phyloP scores from a whole-genome alignment of 179 eudicot species.

The Patellifolia procumbens region DNA sequence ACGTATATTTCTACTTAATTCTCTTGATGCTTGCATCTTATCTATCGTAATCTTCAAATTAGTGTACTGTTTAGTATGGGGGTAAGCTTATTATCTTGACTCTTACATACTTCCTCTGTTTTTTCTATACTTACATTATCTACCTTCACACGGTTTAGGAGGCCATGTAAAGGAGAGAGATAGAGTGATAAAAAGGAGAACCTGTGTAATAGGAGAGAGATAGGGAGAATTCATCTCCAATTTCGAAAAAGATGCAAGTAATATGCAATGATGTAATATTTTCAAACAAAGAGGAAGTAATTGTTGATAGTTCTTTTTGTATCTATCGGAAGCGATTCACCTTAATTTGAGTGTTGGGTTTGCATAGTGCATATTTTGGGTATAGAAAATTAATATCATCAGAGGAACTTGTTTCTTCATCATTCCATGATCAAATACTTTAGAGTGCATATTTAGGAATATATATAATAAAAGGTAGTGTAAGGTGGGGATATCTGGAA shows the following conservation, averaged over 20 bases:
- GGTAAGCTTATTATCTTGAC: neutral
- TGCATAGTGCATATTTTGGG: neutral
- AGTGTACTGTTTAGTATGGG: neutral
- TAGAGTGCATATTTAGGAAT: no score
- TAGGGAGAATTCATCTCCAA: no score
- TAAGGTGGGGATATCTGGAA: neutral
- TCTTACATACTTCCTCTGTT: no score
- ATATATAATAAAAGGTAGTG: neutral
- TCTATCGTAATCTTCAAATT: neutral
- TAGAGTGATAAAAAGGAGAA: no score
- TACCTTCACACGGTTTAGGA: no score
- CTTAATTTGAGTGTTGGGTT: neutral
- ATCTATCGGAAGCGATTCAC: neutral
- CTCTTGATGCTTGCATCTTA: neutral
- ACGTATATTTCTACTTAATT: neutral
- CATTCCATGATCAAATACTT: neutral
- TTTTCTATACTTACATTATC: no score
- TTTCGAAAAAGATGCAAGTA: no score
- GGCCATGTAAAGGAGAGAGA: no score
- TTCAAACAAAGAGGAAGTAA: no score
- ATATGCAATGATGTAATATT: no score
- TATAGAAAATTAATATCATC: neutral
- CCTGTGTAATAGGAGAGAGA: no score
- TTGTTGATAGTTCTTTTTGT: neutral
- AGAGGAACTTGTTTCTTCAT: neutral